Percentiles rank a stretch among this genome's conserved stretches.
Evolutionary conservation across 306 rosid genomes (phyloP).

Genomic region (Cucumis hystrix): DNA sequence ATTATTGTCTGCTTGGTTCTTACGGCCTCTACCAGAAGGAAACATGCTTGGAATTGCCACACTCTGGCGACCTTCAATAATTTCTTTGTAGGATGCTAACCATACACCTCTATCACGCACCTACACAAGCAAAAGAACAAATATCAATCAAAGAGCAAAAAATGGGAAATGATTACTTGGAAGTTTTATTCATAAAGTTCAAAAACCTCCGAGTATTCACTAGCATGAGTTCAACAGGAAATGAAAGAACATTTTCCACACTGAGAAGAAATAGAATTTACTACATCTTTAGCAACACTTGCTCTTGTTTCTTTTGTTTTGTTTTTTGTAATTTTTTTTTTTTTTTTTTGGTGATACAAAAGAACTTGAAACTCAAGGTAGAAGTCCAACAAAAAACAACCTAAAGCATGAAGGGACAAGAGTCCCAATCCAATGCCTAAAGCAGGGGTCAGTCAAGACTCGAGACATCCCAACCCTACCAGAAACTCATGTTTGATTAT

Average conservation of each 20-base stretch:
- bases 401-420: background rate
- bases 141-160: background rate
- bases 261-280: background rate
- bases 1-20: constrained; percentile 16
- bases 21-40: constrained; percentile 59
- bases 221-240: background rate
- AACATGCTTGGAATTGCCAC: constrained; percentile 62
- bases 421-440: background rate
- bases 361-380: background rate
- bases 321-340: no score
- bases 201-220: background rate
- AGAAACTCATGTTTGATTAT: background rate
- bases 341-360: background rate
- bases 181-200: background rate
- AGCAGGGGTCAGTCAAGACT: background rate
- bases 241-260: background rate
- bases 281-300: background rate
- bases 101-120: constrained; percentile 70
- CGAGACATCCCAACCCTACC: background rate
- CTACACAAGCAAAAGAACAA: constrained; percentile 31
- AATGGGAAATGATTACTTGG: background rate
- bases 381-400: background rate
- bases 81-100: constrained; percentile 57
- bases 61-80: constrained; percentile 47
- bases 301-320: background rate